These are phyloP conservation scores for Zelonia costaricensis DNA, from an alignment of 208 protist genomes.

Conservation along the genomic window DNA sequence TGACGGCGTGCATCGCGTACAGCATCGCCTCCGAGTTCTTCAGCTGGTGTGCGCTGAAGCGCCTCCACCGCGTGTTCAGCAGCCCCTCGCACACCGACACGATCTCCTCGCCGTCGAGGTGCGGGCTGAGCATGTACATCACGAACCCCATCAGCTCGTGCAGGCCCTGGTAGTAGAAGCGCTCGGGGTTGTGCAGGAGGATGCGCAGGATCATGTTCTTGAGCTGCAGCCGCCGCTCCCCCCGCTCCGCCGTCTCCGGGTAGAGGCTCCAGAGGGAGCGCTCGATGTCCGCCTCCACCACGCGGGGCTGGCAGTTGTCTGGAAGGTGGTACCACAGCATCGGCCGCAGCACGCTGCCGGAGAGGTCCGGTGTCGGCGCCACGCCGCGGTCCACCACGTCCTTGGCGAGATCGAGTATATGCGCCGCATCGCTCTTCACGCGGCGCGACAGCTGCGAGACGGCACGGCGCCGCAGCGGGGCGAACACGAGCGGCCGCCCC, in stretches of 20 bases:
- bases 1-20: constrained; percentile 71
- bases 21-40: constrained; percentile 71
- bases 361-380: constrained; percentile 2
- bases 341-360: constrained; percentile 6
- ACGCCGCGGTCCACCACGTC: neutral
- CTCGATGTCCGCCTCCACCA: constrained; percentile 77
- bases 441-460: constrained; percentile 32
- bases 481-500: neutral
- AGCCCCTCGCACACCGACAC: constrained; percentile 65
- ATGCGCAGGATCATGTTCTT: constrained; percentile 60
- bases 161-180: constrained; percentile 85
- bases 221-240: constrained; percentile 42
- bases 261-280: constrained; percentile 83
- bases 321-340: constrained; percentile 35
- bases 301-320: constrained; percentile 77
- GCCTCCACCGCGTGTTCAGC: constrained; percentile 56
- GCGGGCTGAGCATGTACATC: constrained; percentile 63
- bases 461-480: constrained; percentile 20
- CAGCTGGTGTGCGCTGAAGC: constrained; percentile 57
- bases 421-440: constrained; percentile 19
- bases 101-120: constrained; percentile 37
- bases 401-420: constrained; percentile 6
- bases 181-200: constrained; percentile 51
- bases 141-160: constrained; percentile 87
- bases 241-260: constrained; percentile 45